Conservation (phyloP, 257 asterid species). For the Fraxinus anomala region DNA sequence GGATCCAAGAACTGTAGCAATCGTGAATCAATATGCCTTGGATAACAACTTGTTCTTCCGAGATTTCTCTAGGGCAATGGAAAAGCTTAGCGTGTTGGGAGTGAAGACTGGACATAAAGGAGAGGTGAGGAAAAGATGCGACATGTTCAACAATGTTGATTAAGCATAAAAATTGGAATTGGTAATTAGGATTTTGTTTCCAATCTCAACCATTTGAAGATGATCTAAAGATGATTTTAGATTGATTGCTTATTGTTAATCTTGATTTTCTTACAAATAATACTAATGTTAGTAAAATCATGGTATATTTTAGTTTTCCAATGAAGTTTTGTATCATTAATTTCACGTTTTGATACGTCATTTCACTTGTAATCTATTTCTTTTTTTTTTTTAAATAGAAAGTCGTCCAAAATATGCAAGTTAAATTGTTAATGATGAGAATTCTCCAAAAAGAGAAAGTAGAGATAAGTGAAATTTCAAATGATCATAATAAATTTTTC, state of each 20-base stretch:
- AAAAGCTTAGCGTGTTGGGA: constrained; percentile 67
- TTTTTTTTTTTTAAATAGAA: no score
- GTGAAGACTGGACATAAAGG: constrained; percentile 68
- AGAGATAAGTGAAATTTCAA: no score
- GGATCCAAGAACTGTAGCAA: constrained; percentile 55
- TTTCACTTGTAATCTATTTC: no score
- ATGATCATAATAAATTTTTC: not conserved
- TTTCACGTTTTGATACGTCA: not conserved
- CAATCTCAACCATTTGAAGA: not conserved
- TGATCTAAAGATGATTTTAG: not conserved
- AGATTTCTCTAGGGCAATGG: constrained; percentile 78
- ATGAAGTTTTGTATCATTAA: not conserved
- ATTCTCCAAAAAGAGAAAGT: not conserved
- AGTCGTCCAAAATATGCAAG: no score
- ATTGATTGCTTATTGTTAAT: not conserved
- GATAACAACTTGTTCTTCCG: constrained; percentile 58
- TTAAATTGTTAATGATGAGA: not conserved
- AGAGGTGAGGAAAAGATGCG: constrained; percentile 88
- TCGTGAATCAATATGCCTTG: constrained; percentile 51
- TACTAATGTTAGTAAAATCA: not conserved
- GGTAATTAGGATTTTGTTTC: not conserved
- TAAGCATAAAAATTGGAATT: not conserved
- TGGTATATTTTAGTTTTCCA: not conserved
- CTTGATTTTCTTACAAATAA: not conserved
- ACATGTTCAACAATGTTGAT: constrained; percentile 13